A percentile compares a stretch with the other conserved stretches of the same genome.
Conservation (phyloP, 2,329 filamentous ascomycete genomes). For the Lasiodiplodia sp. region DNA sequence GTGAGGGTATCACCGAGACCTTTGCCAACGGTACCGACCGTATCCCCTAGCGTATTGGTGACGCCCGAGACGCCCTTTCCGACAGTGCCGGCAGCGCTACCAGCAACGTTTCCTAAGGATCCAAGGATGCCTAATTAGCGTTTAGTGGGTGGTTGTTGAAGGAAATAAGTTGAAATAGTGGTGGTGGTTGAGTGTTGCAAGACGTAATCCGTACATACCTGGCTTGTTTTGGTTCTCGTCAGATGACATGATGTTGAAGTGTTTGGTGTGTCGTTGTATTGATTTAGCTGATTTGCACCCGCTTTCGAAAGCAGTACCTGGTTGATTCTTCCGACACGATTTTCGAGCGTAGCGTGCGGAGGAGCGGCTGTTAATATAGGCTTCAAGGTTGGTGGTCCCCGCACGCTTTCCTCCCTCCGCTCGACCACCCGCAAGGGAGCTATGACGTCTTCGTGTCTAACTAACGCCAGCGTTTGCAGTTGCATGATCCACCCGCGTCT, state of each 20-base stretch:
- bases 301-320: constrained; percentile 7
- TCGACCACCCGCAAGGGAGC: neutral
- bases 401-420: neutral
- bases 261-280: neutral
- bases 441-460: constrained; percentile 21
- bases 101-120: constrained; percentile 20
- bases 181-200: no score
- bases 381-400: neutral
- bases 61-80: constrained; percentile 18
- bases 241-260: constrained; percentile 8
- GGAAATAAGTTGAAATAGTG: no score
- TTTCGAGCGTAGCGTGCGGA: neutral
- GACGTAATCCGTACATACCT: neutral
- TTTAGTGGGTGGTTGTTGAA: neutral
- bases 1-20: constrained; percentile 46
- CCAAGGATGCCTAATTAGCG: constrained; percentile 21
- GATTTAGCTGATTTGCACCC: neutral
- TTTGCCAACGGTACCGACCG: constrained; percentile 34
- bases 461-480: constrained; percentile 32
- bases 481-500: constrained; percentile 36
- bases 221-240: constrained; percentile 25
- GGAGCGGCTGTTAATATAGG: constrained; percentile 7
- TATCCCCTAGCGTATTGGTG: constrained; percentile 15
- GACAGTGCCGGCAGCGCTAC: constrained; percentile 17
- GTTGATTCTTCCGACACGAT: constrained; percentile 10